Evolutionary conservation across 2,329 filamentous ascomycete genomes (phyloP).

Genomic region (Fusarium sp.): DNA sequence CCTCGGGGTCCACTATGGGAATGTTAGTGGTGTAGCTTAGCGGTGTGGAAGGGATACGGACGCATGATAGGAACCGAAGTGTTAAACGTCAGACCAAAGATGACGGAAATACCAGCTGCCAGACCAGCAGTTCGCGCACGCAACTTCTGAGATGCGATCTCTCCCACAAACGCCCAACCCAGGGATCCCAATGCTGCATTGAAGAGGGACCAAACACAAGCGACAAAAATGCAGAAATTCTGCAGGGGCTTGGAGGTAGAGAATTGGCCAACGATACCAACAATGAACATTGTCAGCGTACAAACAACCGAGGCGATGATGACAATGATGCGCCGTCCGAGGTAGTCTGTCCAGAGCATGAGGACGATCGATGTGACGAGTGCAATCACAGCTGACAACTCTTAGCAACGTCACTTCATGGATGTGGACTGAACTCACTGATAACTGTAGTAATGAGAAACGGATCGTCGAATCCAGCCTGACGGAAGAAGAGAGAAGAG

Average conservation of each 20-base stretch:
- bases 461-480: constrained; percentile 16
- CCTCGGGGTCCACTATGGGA: constrained; percentile 18
- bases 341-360: constrained; percentile 13
- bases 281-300: constrained; percentile 13
- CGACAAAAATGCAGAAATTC: constrained; percentile 23
- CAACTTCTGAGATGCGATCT: constrained; percentile 20
- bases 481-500: constrained; percentile 19
- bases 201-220: constrained; percentile 23
- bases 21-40: background rate
- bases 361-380: constrained; percentile 11
- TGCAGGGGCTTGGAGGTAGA: constrained; percentile 1
- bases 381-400: constrained; percentile 8
- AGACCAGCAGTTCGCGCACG: constrained; percentile 21
- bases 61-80: constrained; percentile 24
- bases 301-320: constrained; percentile 12
- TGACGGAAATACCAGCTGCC: constrained; percentile 14
- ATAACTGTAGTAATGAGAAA: constrained; percentile 26
- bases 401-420: background rate
- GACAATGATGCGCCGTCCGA: constrained; percentile 21
- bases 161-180: constrained; percentile 22
- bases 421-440: background rate
- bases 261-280: constrained; percentile 14
- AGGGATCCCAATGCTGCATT: constrained; percentile 7
- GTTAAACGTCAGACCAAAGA: constrained; percentile 27
- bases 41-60: background rate